A percentile compares a stretch with the other conserved stretches of the same genome.
Evolutionary conservation across 2,329 filamentous ascomycete species (phyloP).

Genomic region (Claviceps fusiformis): DNA sequence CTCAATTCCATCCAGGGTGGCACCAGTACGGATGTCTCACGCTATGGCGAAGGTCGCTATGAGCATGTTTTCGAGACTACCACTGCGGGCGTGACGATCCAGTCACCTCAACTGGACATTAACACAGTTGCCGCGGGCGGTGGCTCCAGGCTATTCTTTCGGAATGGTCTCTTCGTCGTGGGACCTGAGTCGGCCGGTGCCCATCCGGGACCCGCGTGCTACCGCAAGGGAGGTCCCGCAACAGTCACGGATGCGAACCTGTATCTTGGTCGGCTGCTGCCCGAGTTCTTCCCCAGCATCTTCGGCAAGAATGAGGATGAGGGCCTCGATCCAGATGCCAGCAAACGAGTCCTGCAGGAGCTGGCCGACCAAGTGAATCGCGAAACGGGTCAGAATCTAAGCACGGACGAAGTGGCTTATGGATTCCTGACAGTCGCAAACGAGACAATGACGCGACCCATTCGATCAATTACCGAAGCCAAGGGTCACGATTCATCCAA

Average conservation of each 20-base stretch:
- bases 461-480: constrained; percentile 22
- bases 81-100: constrained; percentile 65
- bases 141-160: constrained; percentile 56
- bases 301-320: constrained; percentile 13
- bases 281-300: constrained; percentile 60
- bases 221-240: constrained; percentile 57
- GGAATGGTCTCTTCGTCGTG: constrained; percentile 59
- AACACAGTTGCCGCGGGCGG: constrained; percentile 70
- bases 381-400: constrained; percentile 13
- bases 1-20: constrained; percentile 25
- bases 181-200: constrained; percentile 59
- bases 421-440: constrained; percentile 25
- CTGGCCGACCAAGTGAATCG: constrained; percentile 29
- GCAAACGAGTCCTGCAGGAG: constrained; percentile 25
- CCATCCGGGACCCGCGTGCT: constrained; percentile 59
- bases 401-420: constrained; percentile 22
- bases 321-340: constrained; percentile 26
- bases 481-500: constrained; percentile 21
- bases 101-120: constrained; percentile 68
- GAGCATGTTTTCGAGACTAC: constrained; percentile 54
- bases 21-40: constrained; percentile 62
- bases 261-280: constrained; percentile 44
- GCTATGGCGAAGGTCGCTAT: constrained; percentile 37
- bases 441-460: constrained; percentile 22
- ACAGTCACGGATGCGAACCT: constrained; percentile 63